A percentile compares a stretch with the other conserved stretches of the same genome.
Evolutionary conservation across 139 green algal species (phyloP).

Genomic region (Volvox reticuliferus): DNA sequence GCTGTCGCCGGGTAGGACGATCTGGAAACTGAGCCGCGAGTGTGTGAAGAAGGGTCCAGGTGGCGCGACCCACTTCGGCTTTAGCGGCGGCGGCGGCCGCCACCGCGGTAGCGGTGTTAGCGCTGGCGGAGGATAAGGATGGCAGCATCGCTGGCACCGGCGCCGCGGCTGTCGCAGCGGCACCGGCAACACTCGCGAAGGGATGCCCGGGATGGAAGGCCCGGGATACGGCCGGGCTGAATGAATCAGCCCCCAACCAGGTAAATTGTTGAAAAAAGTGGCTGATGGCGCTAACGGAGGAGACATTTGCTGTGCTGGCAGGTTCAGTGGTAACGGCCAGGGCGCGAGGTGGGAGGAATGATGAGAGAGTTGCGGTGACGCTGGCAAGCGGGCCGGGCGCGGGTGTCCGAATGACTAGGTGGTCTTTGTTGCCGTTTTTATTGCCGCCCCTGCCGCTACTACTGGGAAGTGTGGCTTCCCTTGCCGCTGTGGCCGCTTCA

Average conservation of each 20-base stretch:
- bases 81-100: conserved; percentile 30
- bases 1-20: conserved; percentile 84
- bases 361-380: not conserved
- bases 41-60: conserved; percentile 95
- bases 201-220: not conserved
- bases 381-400: not conserved
- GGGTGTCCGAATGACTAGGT: no score
- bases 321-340: no score
- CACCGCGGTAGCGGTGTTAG: not conserved
- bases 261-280: no score
- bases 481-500: no score
- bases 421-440: no score
- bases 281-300: no score
- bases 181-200: not conserved
- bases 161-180: not conserved
- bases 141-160: not conserved
- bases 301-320: no score
- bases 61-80: conserved; percentile 89
- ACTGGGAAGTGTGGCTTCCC: no score
- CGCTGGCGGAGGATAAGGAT: not conserved
- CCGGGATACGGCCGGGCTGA: not conserved
- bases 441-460: no score
- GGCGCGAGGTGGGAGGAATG: no score
- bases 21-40: conserved; percentile 92
- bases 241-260: no score